Evolutionary conservation across 2,329 filamentous ascomycete genomes (phyloP), one percentile per base, ranked within the genome.

Genomic region (Chalaropsis ovoidea): DNA sequence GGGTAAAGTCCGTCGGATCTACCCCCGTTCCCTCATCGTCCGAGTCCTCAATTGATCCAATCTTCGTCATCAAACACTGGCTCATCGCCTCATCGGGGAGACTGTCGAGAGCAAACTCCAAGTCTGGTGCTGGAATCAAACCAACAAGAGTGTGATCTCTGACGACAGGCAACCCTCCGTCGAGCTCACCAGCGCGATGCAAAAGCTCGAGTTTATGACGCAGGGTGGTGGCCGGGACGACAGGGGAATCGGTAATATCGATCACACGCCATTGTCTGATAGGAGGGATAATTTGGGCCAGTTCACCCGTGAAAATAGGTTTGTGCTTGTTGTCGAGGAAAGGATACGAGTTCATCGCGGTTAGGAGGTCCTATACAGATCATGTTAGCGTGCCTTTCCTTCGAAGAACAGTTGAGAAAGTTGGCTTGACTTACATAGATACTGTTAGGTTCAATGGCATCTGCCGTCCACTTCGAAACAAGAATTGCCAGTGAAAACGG

Each of bases 281-380:
- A 4, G 86, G 86, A 1, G 89, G 85, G 0, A 93, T 87, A 65
- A 99, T 94, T 69, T 96, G 93, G 15, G 86, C 88, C 0, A 99
- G 81, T 65, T 95, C 88, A 0, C 88, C 87, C 0, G 92, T 95
- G 74, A 96, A 96, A 19, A 95, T 81, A 0, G 93, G 92, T 70
- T 95, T 91, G 68, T 92, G 84, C 74, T 96, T 97, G 76, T 95
- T 95, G 76, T 96, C 91, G n/a, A 99, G 82, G 77, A 95, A 96
- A 0, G 94, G 94, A 70, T 97, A 99, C 2, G 90, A 88, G 75
- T 99, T 97, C 88, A 99, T 93, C 73, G 94, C 91, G 0, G 92
- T 97, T 19, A 97, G 80, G 11, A 97, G 82, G 73, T 97, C 94
- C 84, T 89, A 70, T 6, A 41, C 2, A 43, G 7, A 15, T 39